These are phyloP conservation scores for Arthromyces matolae DNA, from an alignment of 768 basidiomycete genomes.

Conservation along the genomic window DNA sequence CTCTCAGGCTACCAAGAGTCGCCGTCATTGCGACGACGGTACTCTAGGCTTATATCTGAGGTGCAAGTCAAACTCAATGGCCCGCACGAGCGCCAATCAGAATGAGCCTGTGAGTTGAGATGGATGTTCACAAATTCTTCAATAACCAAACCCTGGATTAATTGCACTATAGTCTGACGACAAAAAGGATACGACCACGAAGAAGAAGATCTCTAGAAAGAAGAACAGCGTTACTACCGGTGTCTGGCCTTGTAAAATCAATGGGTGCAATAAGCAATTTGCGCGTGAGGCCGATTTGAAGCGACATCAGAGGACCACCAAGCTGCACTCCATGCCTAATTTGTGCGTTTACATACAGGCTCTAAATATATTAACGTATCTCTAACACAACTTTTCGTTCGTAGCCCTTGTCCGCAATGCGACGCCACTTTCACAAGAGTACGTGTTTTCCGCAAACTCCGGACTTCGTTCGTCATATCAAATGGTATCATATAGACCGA, in stretches of 20 bases:
- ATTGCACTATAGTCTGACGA: conserved; percentile 21
- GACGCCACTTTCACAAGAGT: conserved; percentile 79
- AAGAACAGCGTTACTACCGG: conserved; percentile 50
- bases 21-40: conserved; percentile 6
- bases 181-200: conserved; percentile 24
- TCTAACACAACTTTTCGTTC: conserved; percentile 9
- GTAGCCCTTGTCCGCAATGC: conserved; percentile 75
- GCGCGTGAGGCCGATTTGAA: conserved; percentile 81
- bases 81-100: conserved; percentile 21
- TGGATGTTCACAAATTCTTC: conserved; percentile 7
- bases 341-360: too few relatives aligned
- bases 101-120: conserved; percentile 25
- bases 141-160: conserved; percentile 14
- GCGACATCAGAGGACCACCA: conserved; percentile 78
- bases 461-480: conserved; percentile 11
- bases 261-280: conserved; percentile 79
- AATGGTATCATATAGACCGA: conserved; percentile 53
- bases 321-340: conserved; percentile 68
- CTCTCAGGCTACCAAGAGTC: conserved; percentile 7
- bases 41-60: not conserved
- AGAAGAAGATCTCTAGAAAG: conserved; percentile 25
- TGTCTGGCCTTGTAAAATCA: conserved; percentile 77
- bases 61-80: conserved; percentile 16
- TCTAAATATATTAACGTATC: not conserved
- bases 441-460: conserved; percentile 25